phyloP scores from a whole-genome alignment of 768 basidiomycete species.

The Tulasnella sp. region DNA sequence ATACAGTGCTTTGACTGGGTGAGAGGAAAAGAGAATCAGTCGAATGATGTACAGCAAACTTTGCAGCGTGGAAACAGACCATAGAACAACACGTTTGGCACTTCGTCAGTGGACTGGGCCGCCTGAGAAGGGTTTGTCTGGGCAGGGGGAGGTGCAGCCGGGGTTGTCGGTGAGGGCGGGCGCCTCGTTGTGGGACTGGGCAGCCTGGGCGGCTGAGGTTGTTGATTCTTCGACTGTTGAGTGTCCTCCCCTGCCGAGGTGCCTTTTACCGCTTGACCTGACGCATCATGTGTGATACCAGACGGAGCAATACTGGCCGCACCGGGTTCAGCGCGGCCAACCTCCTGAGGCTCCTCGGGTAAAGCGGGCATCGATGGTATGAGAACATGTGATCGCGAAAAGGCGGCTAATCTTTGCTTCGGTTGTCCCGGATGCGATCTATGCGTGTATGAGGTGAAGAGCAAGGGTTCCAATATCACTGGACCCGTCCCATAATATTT shows the following conservation, averaged over 20 bases:
- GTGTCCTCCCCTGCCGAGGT: no score
- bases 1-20: slow-evolving; percentile 80
- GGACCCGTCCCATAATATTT: slow-evolving; percentile 83
- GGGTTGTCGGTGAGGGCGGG: not conserved
- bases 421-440: slow-evolving; percentile 51
- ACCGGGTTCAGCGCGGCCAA: slow-evolving; percentile 42
- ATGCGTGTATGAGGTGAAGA: slow-evolving; percentile 61
- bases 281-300: no score
- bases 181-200: not conserved
- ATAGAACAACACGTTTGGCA: slow-evolving; percentile 79
- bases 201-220: not conserved
- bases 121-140: slow-evolving; percentile 45
- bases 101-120: slow-evolving; percentile 76
- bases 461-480: slow-evolving; percentile 80
- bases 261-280: no score
- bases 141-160: not conserved
- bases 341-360: slow-evolving; percentile 34
- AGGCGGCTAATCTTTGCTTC: slow-evolving; percentile 56
- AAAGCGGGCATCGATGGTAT: slow-evolving; percentile 36
- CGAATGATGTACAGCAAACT: not conserved
- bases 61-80: slow-evolving; percentile 50
- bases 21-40: not conserved
- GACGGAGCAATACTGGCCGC: not conserved
- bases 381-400: slow-evolving; percentile 45
- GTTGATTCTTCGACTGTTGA: not conserved